Conservation (phyloP, 345 rosid genomes). For the Dimocarpus longan region DNA sequence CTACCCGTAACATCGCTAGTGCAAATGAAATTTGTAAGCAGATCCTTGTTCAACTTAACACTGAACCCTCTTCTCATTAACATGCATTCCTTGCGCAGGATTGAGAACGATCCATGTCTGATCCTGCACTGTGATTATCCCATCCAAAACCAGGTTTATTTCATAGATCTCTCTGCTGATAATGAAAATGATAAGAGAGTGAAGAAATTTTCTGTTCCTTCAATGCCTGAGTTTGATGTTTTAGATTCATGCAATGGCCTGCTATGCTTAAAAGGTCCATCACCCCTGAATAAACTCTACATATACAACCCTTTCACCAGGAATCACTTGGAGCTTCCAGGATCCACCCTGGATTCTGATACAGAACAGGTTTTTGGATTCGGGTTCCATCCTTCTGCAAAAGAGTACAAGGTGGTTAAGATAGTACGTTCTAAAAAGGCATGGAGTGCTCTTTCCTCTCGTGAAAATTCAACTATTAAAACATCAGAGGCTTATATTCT, state of each 20-base stretch:
- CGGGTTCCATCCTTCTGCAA: conserved; percentile 36
- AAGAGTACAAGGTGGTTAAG: conserved; percentile 45
- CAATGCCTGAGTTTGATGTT: conserved; percentile 46
- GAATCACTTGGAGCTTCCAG: not conserved
- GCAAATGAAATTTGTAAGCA: conserved; percentile 41
- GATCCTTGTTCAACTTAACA: conserved; percentile 36
- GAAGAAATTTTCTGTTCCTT: conserved; percentile 32
- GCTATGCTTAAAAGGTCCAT: conserved; percentile 39
- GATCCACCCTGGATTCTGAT: not conserved
- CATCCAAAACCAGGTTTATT: conserved; percentile 39
- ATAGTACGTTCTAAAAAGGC: conserved; percentile 34
- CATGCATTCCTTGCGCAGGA: conserved; percentile 12
- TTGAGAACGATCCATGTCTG: conserved; percentile 36
- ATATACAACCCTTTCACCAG: conserved; percentile 46
- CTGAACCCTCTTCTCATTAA: conserved; percentile 31
- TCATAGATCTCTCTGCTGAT: conserved; percentile 33
- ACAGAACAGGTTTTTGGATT: conserved; percentile 33
- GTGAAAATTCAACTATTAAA: conserved; percentile 30
- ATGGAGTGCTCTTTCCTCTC: not conserved
- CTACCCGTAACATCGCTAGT: conserved; percentile 40
- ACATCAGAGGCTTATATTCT: conserved; percentile 11
- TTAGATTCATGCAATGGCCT: conserved; percentile 51
- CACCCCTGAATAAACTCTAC: conserved; percentile 26
- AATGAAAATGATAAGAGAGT: conserved; percentile 16
- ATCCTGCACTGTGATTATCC: conserved; percentile 47